Conservation (phyloP, 139 green algal genomes). For the Astrephomene gubernaculifera region DNA sequence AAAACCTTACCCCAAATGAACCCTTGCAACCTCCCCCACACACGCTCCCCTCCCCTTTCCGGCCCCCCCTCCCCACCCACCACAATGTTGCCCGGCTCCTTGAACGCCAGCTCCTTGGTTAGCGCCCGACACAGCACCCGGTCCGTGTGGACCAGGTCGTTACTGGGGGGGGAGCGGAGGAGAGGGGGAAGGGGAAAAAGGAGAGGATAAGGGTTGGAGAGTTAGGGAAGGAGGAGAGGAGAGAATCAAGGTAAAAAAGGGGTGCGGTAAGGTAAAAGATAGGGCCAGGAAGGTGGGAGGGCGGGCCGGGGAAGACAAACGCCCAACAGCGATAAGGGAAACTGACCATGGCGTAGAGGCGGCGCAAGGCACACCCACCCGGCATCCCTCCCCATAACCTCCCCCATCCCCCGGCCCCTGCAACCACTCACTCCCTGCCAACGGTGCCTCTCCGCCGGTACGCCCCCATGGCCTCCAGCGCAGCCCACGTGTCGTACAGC, state of each 20-base stretch:
- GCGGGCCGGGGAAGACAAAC: too few relatives aligned
- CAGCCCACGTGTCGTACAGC: constrained; percentile 6
- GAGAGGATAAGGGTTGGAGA: neutral
- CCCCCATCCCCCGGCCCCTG: too few relatives aligned
- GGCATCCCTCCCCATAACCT: too few relatives aligned
- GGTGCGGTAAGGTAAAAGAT: too few relatives aligned
- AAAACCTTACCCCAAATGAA: too few relatives aligned
- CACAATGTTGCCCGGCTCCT: neutral
- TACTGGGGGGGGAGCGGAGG: neutral
- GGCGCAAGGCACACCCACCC: too few relatives aligned
- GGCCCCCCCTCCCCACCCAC: neutral
- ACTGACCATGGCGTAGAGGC: too few relatives aligned
- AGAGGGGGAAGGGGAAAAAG: neutral
- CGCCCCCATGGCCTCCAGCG: neutral
- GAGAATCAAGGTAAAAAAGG: too few relatives aligned
- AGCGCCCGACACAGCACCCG: neutral
- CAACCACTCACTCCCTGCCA: neutral
- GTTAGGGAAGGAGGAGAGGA: too few relatives aligned
- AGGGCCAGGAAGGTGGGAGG: too few relatives aligned
- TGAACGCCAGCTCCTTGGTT: neutral
- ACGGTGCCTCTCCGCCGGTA: neutral
- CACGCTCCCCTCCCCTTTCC: neutral
- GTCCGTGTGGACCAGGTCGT: constrained; percentile 23
- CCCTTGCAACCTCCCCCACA: too few relatives aligned
- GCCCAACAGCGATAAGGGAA: too few relatives aligned